Evolutionary conservation across 371 early-diverging fungal species (phyloP).

Genomic region (Funneliformis caledonium): DNA sequence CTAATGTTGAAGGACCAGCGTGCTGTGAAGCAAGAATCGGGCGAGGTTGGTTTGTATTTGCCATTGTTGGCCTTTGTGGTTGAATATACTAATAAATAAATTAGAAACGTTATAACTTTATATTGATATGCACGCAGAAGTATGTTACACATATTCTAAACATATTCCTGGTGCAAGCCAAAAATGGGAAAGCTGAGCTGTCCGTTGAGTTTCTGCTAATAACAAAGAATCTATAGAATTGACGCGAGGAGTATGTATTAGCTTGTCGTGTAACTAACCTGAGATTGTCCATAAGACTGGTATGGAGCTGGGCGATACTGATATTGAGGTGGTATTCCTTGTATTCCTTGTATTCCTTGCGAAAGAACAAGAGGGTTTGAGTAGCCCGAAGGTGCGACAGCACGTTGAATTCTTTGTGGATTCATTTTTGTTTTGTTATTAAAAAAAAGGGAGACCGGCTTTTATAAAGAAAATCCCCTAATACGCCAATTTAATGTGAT

Average conservation of each 20-base stretch:
- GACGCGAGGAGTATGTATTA: not conserved
- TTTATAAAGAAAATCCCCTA: too few species aligned
- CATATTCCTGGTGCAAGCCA: not conserved
- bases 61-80: not conserved
- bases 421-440: not conserved
- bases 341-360: slow-evolving; percentile 2
- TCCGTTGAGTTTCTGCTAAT: not conserved
- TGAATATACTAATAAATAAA: slow-evolving; percentile 1
- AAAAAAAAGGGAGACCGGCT: not conserved
- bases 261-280: not conserved
- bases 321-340: not conserved
- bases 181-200: not conserved
- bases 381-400: not conserved
- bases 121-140: slow-evolving; percentile 19
- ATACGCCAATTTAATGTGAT: too few species aligned
- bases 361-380: not conserved
- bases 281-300: not conserved
- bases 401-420: not conserved
- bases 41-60: not conserved
- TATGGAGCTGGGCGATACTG: not conserved
- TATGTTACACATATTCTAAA: slow-evolving; percentile 14
- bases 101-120: not conserved
- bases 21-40: not conserved
- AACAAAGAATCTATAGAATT: not conserved
- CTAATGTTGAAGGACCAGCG: not conserved